phyloP scores from a whole-genome alignment of 2,329 filamentous ascomycete genomes.

The Diplodia scrobiculata region DNA sequence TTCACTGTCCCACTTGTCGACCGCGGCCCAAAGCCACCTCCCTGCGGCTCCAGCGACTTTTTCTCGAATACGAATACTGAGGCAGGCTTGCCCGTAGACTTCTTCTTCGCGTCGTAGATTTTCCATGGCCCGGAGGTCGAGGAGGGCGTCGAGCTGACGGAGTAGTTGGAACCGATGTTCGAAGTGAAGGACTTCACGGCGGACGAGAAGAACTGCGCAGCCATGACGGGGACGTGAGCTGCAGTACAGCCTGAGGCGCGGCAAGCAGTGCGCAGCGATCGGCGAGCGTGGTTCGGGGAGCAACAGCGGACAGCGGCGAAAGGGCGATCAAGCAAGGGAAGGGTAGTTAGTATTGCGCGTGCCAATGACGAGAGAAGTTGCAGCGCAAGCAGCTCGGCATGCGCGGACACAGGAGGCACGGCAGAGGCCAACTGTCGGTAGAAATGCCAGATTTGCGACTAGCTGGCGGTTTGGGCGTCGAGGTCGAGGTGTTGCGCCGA shows the following conservation, averaged over 20 bases:
- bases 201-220: constrained; percentile 71
- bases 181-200: constrained; percentile 92
- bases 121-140: constrained; percentile 91
- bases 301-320: constrained; percentile 7
- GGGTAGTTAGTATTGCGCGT: constrained; percentile 25
- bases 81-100: constrained; percentile 82
- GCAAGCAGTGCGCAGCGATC: constrained; percentile 34
- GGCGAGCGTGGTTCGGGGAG: constrained; percentile 32
- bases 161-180: constrained; percentile 92
- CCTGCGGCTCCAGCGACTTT: constrained; percentile 75
- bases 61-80: constrained; percentile 95
- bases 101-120: constrained; percentile 96
- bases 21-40: constrained; percentile 56
- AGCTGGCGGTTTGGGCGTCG: constrained; percentile 9
- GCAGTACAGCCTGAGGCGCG: constrained; percentile 6
- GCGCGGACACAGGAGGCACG: constrained; percentile 5
- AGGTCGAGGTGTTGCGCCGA: constrained; percentile 21
- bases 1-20: constrained; percentile 71
- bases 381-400: constrained; percentile 9
- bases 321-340: constrained; percentile 27
- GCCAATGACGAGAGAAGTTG: constrained; percentile 7
- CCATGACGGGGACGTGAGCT: constrained; percentile 60
- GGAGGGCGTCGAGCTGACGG: constrained; percentile 72
- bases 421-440: constrained; percentile 5
- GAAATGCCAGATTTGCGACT: background rate